Base-by-base conservation (phyloP, 805 yeast genomes). In the Kuraishia hungarica region DNA sequence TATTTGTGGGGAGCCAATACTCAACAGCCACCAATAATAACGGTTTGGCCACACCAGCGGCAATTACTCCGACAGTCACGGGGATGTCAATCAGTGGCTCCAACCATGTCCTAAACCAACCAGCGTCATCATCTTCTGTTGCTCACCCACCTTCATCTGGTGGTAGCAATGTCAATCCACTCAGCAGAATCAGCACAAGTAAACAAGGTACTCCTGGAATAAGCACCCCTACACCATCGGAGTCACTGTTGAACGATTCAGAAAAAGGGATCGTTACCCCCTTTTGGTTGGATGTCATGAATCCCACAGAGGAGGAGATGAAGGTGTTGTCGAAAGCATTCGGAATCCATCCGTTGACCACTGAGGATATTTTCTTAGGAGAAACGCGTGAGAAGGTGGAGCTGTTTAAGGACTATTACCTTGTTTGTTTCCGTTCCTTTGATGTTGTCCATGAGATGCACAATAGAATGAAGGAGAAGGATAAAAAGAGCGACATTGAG, bases 281-380 rank as follows among this genome's bases (percentile, higher is more conserved):
- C 19, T 91, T 93, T 76, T 93, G 99, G 99, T 76, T 93, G 11
- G 98, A 93, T 68, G 87, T 93, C 13, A 72, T 89, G 56, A 87
- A 89, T 64, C 99, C 99, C 11, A 88, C 96, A 0, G 98, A 94
- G 64, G 97, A 91, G 61, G 99, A 93, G 68, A 89, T 94, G 96
- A 91, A 93, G 64, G 94, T 87, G 0, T 62, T 93, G 15, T 82
- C 96, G 26, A 90, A 90, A 63, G 84, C 97, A 0, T 93, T 93
- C 72, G 96, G 96, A 0, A 89, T 93, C 55, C 99, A 93, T 69
- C 99, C 99, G 0, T 78, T 93, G 62, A 93, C 99, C 0, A 89
- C 97, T 0, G 99, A 93, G 67, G 99, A 93, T 71, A 92, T 93
- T 51, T 87, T 88, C 57, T 71, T 92, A 29, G 97, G 97, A 1